phyloP scores from a whole-genome alignment of 176 grass and related monocot genomes.

The Zizania latifolia region DNA sequence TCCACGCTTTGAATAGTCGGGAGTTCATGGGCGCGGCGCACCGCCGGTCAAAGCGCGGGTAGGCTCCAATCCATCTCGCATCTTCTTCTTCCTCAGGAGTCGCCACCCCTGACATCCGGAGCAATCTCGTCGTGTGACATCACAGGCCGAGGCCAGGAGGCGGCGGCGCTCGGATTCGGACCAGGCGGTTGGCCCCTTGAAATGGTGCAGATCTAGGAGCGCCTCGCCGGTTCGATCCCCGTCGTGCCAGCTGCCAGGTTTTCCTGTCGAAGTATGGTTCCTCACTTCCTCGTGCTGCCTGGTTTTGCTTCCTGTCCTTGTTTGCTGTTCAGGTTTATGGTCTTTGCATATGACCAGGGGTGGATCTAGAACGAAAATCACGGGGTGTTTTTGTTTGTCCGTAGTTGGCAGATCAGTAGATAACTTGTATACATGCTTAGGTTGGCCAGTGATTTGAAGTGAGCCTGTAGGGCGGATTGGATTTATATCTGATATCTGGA shows the following conservation, averaged over 20 bases:
- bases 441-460: background rate
- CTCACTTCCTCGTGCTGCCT: background rate
- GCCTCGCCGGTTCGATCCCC: background rate
- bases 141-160: too few relatives aligned
- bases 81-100: too few relatives aligned
- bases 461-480: background rate
- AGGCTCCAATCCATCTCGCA: too few relatives aligned
- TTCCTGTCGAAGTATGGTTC: background rate
- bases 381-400: background rate
- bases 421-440: background rate
- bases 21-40: too few relatives aligned
- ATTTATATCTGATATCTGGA: background rate
- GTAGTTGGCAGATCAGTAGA: background rate
- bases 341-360: background rate
- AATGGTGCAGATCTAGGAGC: constrained; percentile 21
- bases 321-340: background rate
- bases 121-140: background rate
- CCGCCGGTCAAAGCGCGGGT: too few relatives aligned
- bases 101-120: too few relatives aligned
- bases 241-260: background rate
- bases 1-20: background rate
- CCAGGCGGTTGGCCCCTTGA: background rate
- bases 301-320: background rate
- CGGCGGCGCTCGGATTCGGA: background rate
- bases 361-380: background rate